Evolutionary conservation across 2,329 filamentous ascomycete genomes (phyloP).

Genomic region (Penicillium griseofulvum): DNA sequence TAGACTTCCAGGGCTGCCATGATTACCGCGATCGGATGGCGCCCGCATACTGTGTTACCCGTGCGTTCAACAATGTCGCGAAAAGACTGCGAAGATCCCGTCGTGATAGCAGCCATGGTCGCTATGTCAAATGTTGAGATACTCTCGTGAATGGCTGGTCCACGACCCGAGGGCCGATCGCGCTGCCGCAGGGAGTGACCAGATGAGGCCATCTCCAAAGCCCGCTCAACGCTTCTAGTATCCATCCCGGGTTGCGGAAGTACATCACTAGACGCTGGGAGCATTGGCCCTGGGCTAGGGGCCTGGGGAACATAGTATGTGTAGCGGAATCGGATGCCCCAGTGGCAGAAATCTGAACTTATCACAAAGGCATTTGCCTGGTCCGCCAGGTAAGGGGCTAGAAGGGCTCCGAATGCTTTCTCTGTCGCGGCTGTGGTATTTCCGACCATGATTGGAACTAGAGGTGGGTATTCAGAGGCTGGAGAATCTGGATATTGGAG

Average conservation of each 20-base stretch:
- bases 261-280: conserved; percentile 43
- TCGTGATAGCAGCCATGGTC: conserved; percentile 81
- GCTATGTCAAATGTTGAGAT: conserved; percentile 76
- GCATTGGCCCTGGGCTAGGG: conserved; percentile 34
- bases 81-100: conserved; percentile 69
- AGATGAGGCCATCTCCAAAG: conserved; percentile 28
- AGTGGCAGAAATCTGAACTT: conserved; percentile 96
- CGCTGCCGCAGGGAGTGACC: conserved; percentile 31
- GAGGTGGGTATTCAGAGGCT: conserved; percentile 61
- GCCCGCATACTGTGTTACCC: conserved; percentile 87
- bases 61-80: conserved; percentile 67
- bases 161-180: conserved; percentile 33
- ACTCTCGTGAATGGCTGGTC: conserved; percentile 71
- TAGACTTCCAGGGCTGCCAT: conserved; percentile 82
- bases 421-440: conserved; percentile 67
- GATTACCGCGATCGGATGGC: conserved; percentile 89
- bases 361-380: conserved; percentile 76
- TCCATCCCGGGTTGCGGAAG: conserved; percentile 40
- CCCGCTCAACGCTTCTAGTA: conserved; percentile 24
- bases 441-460: conserved; percentile 85
- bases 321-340: conserved; percentile 82
- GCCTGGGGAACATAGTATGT: conserved; percentile 67
- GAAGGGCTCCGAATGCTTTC: conserved; percentile 63
- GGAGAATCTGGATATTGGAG: conserved; percentile 51
- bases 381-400: conserved; percentile 75